Base-by-base conservation (phyloP, 805 yeast genomes). In the Pichia cephalocereana region DNA sequence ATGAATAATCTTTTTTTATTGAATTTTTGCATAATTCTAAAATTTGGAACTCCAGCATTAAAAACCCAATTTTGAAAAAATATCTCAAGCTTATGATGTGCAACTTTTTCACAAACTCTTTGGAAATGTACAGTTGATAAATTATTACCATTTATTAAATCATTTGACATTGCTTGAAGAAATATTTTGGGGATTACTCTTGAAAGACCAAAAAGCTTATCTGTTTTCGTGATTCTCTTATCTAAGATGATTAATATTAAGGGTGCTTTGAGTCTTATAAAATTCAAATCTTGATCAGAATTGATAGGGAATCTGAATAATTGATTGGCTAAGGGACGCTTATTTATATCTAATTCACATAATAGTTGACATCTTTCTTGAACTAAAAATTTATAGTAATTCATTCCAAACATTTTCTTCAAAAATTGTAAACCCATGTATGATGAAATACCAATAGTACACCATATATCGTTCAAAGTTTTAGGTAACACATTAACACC, bases 91-190 rank as follows among this genome's bases (percentile, higher is more conserved):
- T 86, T 81, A 57, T 82, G 86, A 55, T 91, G 88, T 49, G 91
- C 87, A 9, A 93, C 97, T 56, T 89, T 85, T 61, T 93, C 99
- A 65, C 97, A 90, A n/a, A 89, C 83, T 55, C 86, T 83, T 57
- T 86, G 95, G 60, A 93, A 90, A 66, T 93, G 97, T 11, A 74
- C 70, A 0, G 96, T 82, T 8, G 95, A 82, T 27, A 91, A 64
- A 15, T 81, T 74, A 40, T 80, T 76, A 12, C 93, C 87, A 58
- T 83, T 84, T 15, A 78, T 77, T 45, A 93, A 69, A 57, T 93
- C 99, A 17, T 95, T 96, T 8, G 96, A 86, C 96, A 93, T 88
- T 0, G 95, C 95, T 63, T 93, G 97, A 36, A 93, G 67, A 53
- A 91, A 87, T 27, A 93, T 70, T 57, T 91, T 93, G 0, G 98